Conservation (phyloP, 768 basidiomycete genomes). For the Serpula lacrymans region DNA sequence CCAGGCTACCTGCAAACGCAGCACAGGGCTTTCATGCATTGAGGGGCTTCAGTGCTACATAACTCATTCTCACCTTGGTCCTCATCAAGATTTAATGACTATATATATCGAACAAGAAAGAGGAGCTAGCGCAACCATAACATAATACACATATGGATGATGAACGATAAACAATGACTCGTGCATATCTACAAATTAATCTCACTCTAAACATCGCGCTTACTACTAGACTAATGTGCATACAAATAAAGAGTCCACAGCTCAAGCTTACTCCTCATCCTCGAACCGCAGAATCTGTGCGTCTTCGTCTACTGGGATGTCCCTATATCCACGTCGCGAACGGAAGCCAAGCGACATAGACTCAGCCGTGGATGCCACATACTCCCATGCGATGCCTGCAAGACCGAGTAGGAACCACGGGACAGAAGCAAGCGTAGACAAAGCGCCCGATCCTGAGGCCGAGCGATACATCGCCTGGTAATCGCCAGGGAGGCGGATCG, state of each 20-base stretch:
- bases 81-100: no score
- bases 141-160: no score
- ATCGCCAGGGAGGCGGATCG: conserved; percentile 70
- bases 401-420: conserved; percentile 89
- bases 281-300: conserved; percentile 84
- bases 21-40: no score
- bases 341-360: conserved; percentile 35
- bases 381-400: conserved; percentile 69
- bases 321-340: conserved; percentile 64
- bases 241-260: no score
- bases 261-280: conserved; percentile 68
- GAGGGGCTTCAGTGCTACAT: no score
- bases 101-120: no score
- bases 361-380: conserved; percentile 49
- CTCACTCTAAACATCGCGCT: no score
- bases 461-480: conserved; percentile 29
- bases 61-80: no score
- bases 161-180: no score
- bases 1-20: no score
- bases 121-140: no score
- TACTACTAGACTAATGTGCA: not conserved
- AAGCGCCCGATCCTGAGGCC: conserved; percentile 39
- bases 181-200: no score
- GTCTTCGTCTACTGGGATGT: conserved; percentile 82
- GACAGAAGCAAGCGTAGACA: conserved; percentile 80